phyloP scores from a whole-genome alignment of 768 basidiomycete species.

The Collybia nuda region DNA sequence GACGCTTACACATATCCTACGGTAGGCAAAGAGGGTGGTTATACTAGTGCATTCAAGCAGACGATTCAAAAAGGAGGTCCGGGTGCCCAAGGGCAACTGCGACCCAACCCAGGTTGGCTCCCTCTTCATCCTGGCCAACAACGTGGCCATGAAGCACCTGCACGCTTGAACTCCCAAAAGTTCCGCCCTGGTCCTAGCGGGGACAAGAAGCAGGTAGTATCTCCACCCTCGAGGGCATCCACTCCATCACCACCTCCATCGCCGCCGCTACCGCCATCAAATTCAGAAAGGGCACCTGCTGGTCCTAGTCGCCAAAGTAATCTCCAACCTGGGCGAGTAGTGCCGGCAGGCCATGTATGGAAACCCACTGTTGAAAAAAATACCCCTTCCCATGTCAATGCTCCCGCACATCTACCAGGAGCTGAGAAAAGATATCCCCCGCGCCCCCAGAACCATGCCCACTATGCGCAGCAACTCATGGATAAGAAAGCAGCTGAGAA shows the following conservation, averaged over 20 bases:
- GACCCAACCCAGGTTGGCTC: constrained; percentile 10
- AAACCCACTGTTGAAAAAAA: neutral
- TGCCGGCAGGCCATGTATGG: constrained; percentile 1
- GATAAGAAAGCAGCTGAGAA: neutral
- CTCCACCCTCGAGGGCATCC: too few species aligned
- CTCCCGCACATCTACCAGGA: constrained; percentile 1
- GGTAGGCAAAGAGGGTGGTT: too few species aligned
- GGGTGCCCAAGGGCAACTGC: constrained; percentile 6
- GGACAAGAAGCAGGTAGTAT: neutral
- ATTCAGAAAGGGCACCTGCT: too few species aligned
- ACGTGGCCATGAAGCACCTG: constrained; percentile 13
- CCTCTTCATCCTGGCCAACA: constrained; percentile 11
- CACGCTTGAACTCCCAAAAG: neutral
- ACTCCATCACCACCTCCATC: too few species aligned
- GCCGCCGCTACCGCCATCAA: too few species aligned
- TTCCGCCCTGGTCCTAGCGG: too few species aligned
- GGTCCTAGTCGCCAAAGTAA: neutral
- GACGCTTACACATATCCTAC: too few species aligned
- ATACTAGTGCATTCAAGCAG: neutral
- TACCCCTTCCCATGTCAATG: neutral
- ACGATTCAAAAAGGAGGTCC: neutral
- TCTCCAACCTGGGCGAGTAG: neutral
- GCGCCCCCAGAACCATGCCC: neutral
- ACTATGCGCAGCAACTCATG: constrained; percentile 1
- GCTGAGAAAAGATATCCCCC: constrained; percentile 1